Base-by-base conservation (phyloP, 306 rosid species). In the Lathyrus aphaca region DNA sequence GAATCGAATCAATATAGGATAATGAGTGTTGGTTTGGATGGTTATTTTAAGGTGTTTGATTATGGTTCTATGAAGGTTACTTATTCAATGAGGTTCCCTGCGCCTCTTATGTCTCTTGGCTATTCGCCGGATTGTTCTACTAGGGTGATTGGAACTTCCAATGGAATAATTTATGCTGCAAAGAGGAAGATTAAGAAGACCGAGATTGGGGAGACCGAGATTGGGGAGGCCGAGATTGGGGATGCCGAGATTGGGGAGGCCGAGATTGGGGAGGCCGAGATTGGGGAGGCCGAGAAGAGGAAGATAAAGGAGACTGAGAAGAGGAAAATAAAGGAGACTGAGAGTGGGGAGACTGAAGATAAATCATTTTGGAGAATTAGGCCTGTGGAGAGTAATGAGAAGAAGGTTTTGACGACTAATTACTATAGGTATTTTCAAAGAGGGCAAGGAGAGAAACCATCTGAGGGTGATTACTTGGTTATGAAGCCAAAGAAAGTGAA, bases 11-110 rank as follows among this genome's bases (percentile, higher is more conserved):
- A 86, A 25, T 60, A 27, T 59, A 86, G 99, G 67, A 82, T 95
- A 77, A 16, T 95, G 81, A 91, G 96, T 76, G 99, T 89, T 8
- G 97, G 88, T 14, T 69, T 95, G 71, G 99, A 95, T 82, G 99
- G 97, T 15, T 95, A 95, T 71, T 58, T 89, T 89, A 95, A 95
- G 83, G 97, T 91, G 64, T 91, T 94, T 49, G 96, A 94, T 79
- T 94, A 91, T 67, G 80, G 85, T 1, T 40, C 82, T 12, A 76
- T 83, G 87, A 87, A 85, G 84, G 82, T 95, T 8, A 95, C 97
- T 0, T 86, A 91, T 80, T 91, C 99, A 0, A 86, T 84, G 96
- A 83, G 97, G 86, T 91, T 80, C 80, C 97, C 97, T 11, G 96
- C 97, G 0, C 99, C 97, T 3, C 87, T 95, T 13, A 74, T 87